Evolutionary conservation across 805 yeast species (phyloP), one percentile per base, ranked within the genome.

Genomic region (Ogataea kodamae): DNA sequence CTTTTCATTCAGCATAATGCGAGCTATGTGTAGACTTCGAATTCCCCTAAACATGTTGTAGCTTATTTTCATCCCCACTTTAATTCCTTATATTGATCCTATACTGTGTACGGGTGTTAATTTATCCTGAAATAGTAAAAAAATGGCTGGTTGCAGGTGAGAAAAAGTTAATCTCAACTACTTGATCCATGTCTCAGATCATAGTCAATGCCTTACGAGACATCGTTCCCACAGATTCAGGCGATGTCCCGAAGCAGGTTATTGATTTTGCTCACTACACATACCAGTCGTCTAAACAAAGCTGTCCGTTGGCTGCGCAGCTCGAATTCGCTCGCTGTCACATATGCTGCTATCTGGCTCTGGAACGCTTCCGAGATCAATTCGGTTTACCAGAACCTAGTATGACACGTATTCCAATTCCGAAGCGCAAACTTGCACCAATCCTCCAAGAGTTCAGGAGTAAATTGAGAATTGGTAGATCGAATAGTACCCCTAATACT

Each of bases 271-370:
- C 70, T 5, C 70, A 60, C 21, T 65, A 71, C 3, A 50, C 77
- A 9, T 76, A 78, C 48, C 55, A 70, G 1, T 68, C 81, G 13
- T 62, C 81, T n/a, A 73, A 65, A 36, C 67, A 70, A 27, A 71
- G 72, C 39, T 53, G 59, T 19, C 49, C 51, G 1, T 53, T 81
- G 14, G 68, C 74, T 9, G 67, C 68, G 16, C 66, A 66, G 23
- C 73, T 76, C 32, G 89, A 82, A 43, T 61, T 72, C 2, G 87
- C 86, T 2, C 62, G 90, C 34, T 69, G 68, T 35, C 89, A 82
- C 52, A 53, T 83, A 9, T 78, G 87, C 53, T 82, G 87, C 5
- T 74, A 62, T 42, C 52, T 81, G 15, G 80, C 84, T 0, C 70
- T 72, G 9, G 77, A 76, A 37, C 65, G 66, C 41, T 66, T 72